phyloP scores from a whole-genome alignment of 2,329 filamentous ascomycete genomes.

The Cladosporium sp. region DNA sequence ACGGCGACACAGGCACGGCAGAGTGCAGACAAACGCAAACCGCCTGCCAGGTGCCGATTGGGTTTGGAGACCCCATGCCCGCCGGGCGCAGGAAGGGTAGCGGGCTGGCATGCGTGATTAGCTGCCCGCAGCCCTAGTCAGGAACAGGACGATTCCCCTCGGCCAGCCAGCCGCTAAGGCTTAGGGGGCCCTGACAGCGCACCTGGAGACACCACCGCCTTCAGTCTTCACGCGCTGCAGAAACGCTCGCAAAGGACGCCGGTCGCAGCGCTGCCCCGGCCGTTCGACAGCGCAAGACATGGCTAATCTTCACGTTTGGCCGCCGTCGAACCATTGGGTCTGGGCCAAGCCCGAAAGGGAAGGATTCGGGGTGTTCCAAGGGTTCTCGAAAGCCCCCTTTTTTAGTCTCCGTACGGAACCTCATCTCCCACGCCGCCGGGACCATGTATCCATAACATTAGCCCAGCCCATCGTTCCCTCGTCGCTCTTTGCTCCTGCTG shows the following conservation, averaged over 20 bases:
- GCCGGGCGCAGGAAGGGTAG: too few species aligned
- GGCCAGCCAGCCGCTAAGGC: neutral
- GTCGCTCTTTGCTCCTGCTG: constrained; percentile 14
- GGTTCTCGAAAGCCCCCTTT: constrained; percentile 11
- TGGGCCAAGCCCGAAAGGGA: constrained; percentile 4
- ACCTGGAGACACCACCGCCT: neutral
- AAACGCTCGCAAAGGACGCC: neutral
- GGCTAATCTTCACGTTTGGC: constrained; percentile 2
- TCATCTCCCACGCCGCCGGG: constrained; percentile 16
- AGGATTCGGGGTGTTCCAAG: constrained; percentile 4
- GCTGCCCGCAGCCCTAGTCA: constrained; percentile 6
- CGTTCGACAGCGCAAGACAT: constrained; percentile 7
- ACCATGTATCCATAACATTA: constrained; percentile 22
- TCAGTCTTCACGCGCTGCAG: constrained; percentile 7
- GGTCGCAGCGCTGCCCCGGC: neutral
- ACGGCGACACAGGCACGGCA: too few species aligned
- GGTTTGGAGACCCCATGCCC: neutral
- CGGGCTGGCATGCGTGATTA: neutral
- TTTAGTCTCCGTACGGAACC: constrained; percentile 12
- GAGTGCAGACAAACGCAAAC: neutral
- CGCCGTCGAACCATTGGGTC: neutral
- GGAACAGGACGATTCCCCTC: constrained; percentile 7
- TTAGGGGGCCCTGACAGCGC: neutral
- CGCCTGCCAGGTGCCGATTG: neutral
- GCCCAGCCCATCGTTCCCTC: constrained; percentile 11